phyloP scores from a whole-genome alignment of 2,329 filamentous ascomycete species.

The Bertia moriformis region DNA sequence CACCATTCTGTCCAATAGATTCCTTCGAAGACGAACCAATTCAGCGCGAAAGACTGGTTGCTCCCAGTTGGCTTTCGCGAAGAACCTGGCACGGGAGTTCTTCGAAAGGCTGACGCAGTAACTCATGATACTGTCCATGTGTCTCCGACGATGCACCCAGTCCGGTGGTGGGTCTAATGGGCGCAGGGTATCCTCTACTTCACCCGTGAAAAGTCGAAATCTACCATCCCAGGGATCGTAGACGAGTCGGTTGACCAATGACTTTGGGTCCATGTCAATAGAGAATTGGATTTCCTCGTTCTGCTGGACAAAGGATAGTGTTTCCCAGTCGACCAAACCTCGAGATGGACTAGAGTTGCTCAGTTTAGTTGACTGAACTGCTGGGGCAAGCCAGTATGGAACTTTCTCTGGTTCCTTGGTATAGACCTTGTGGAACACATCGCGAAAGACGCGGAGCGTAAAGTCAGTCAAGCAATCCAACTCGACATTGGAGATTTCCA shows the following conservation, averaged over 20 bases:
- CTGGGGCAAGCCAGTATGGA: slow-evolving; percentile 72
- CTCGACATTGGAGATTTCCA: no score
- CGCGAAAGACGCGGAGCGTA: slow-evolving; percentile 62
- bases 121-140: slow-evolving; percentile 55
- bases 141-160: slow-evolving; percentile 27
- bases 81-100: slow-evolving; percentile 34
- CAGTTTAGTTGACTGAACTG: background rate
- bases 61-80: slow-evolving; percentile 35
- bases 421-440: slow-evolving; percentile 82
- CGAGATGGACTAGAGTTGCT: slow-evolving; percentile 4
- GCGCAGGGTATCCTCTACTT: slow-evolving; percentile 39
- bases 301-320: slow-evolving; percentile 25
- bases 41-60: slow-evolving; percentile 73
- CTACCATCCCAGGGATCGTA: slow-evolving; percentile 47
- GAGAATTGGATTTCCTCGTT: slow-evolving; percentile 21
- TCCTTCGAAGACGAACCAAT: slow-evolving; percentile 62
- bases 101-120: slow-evolving; percentile 69
- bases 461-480: slow-evolving; percentile 51
- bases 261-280: slow-evolving; percentile 24
- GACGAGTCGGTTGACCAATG: slow-evolving; percentile 37
- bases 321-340: slow-evolving; percentile 44
- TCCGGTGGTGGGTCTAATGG: slow-evolving; percentile 51
- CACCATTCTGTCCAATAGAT: slow-evolving; percentile 60
- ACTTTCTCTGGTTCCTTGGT: slow-evolving; percentile 46
- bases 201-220: slow-evolving; percentile 40